phyloP scores from a whole-genome alignment of 2,329 filamentous ascomycete genomes.

The Monosporascus cannonballus region DNA sequence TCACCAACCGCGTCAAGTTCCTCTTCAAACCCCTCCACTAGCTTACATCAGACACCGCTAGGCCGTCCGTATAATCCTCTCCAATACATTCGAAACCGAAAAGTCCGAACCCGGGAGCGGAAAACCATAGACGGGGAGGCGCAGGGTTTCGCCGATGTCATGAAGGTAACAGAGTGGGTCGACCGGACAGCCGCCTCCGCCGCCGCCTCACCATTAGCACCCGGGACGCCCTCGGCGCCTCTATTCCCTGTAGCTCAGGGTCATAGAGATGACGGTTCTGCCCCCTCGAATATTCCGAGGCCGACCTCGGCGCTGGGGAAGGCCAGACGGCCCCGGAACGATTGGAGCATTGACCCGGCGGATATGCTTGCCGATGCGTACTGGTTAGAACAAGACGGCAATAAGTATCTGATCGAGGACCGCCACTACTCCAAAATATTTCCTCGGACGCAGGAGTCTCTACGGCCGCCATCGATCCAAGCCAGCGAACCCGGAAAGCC shows the following conservation, averaged over 20 bases:
- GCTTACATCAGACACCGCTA: slow-evolving; percentile 32
- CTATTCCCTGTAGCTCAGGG: slow-evolving; percentile 41
- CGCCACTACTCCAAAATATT: slow-evolving; percentile 70
- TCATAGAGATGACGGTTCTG: slow-evolving; percentile 30
- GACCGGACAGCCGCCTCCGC: slow-evolving; percentile 55
- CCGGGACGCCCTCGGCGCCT: slow-evolving; percentile 35
- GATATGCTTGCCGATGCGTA: slow-evolving; percentile 86
- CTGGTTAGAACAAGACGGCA: slow-evolving; percentile 79
- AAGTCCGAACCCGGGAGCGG: slow-evolving; percentile 73
- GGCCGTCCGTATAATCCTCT: slow-evolving; percentile 83
- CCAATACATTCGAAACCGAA: slow-evolving; percentile 87
- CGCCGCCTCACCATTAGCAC: slow-evolving; percentile 26
- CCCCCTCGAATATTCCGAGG: slow-evolving; percentile 32
- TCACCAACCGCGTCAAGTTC: slow-evolving; percentile 29
- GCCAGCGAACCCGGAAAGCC: slow-evolving; percentile 10
- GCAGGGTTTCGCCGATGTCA: slow-evolving; percentile 71
- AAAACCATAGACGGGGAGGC: slow-evolving; percentile 66
- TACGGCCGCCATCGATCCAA: slow-evolving; percentile 9
- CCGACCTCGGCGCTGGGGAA: slow-evolving; percentile 46
- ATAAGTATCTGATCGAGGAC: slow-evolving; percentile 78
- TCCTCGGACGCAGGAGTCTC: slow-evolving; percentile 25
- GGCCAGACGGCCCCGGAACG: slow-evolving; percentile 65
- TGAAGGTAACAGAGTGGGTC: slow-evolving; percentile 70
- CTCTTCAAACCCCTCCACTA: slow-evolving; percentile 21
- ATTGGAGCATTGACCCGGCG: slow-evolving; percentile 78